A percentile compares a stretch with the other conserved stretches of the same genome.
phyloP scores from a whole-genome alignment of 768 basidiomycete genomes.

The Piloderma croceum region DNA sequence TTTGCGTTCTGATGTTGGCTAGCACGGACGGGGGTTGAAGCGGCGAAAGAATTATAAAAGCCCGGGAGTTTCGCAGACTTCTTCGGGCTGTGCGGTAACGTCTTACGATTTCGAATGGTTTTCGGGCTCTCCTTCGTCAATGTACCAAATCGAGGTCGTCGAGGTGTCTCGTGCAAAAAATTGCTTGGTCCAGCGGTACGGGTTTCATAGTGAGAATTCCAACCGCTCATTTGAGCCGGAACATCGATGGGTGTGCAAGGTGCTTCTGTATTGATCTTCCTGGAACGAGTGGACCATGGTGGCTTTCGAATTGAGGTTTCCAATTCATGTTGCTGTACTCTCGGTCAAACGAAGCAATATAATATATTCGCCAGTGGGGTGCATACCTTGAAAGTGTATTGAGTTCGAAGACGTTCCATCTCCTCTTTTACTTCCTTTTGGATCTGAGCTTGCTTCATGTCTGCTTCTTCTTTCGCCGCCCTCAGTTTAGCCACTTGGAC shows the following conservation, averaged over 20 bases:
- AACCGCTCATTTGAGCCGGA: slow-evolving; percentile 36
- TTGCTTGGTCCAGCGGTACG: slow-evolving; percentile 23
- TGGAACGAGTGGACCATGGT: slow-evolving; percentile 40
- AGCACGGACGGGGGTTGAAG: slow-evolving; percentile 32
- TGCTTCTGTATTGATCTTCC: slow-evolving; percentile 30
- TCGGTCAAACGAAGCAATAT: not conserved
- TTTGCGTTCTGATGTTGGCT: slow-evolving; percentile 9
- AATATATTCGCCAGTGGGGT: not conserved
- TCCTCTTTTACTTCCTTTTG: slow-evolving; percentile 64
- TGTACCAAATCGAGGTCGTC: slow-evolving; percentile 29
- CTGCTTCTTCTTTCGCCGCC: slow-evolving; percentile 55
- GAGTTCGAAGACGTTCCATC: slow-evolving; percentile 63
- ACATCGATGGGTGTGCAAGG: slow-evolving; percentile 36
- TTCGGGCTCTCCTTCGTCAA: slow-evolving; percentile 20
- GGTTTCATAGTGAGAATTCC: slow-evolving; percentile 22
- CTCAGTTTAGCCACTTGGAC: slow-evolving; percentile 52
- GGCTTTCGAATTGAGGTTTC: slow-evolving; percentile 52
- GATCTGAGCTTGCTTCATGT: slow-evolving; percentile 47
- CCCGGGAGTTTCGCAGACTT: slow-evolving; percentile 39
- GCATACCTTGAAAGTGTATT: slow-evolving; percentile 63
- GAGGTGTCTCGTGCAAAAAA: slow-evolving; percentile 31
- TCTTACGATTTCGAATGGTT: slow-evolving; percentile 20
- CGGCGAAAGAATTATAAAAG: slow-evolving; percentile 50
- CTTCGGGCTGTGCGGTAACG: slow-evolving; percentile 29
- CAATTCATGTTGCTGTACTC: slow-evolving; percentile 57